Base-by-base conservation (phyloP, 768 basidiomycete species). In the Tricholoma saponaceum region DNA sequence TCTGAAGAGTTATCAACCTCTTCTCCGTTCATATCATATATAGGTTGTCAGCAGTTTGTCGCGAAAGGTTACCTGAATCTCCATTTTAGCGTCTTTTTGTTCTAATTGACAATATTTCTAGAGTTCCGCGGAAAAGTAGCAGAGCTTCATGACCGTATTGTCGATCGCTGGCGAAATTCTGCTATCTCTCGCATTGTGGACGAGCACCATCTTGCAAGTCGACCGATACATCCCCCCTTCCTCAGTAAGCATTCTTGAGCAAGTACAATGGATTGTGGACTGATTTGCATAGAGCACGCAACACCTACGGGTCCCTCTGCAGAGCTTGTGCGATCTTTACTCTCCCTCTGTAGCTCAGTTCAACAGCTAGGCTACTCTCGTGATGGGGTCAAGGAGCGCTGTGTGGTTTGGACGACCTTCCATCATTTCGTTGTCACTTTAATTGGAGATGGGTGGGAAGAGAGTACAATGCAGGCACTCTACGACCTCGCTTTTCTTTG, bases 321-420 rank as follows among this genome's bases (percentile, higher is more conserved):
- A 50, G 67, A 72, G 43, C 74, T 89, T 52, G 72, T 86, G 56
- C 75, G 80, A 43, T 80, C 83, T 16, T 67, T 92, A 52, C 67
- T 85, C 46, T 68, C 75, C 0, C 69, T 92, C 16, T 81, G 81
- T 30, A 74, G 76, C 13, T 77, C 79, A 2, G 70, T 86, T 52
- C 81, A 83, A 62, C 75, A 79, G n/a, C 69, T 90, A 12, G 84
- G 84, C 1, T 67, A 81, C 51, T 71, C 76, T 43, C 70, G 74
- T 52, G 69, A 77, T 44, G 68, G 68, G 43, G 41, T 65, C 53
- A 72, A 69, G 61, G 73, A 75, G 60, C 60, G 67, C 55, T 44
- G 61, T n/a, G 65, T 78, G 33, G 68, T 76, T 28, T 70, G 74
- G 63, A 68, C 73, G 58, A 71, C 79, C 37, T 61, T 83, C 22